phyloP scores from a whole-genome alignment of 2,329 filamentous ascomycete genomes.

The Aureobasidium sp. region DNA sequence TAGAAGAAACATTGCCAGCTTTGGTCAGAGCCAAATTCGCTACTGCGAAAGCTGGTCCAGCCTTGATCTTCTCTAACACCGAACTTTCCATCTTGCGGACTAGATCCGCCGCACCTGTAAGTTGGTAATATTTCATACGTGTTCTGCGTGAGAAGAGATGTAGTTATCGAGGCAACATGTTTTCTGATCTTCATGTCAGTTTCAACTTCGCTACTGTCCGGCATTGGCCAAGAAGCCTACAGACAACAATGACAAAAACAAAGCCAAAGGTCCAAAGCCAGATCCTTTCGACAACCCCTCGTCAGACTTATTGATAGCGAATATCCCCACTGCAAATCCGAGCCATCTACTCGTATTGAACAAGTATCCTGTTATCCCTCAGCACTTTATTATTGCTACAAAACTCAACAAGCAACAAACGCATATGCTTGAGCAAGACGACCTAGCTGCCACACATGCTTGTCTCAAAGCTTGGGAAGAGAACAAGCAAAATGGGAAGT shows the following conservation, averaged over 20 bases:
- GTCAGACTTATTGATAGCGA: conserved; percentile 58
- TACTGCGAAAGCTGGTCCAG: conserved; percentile 37
- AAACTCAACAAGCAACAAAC: conserved; percentile 70
- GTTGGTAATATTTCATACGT: not conserved
- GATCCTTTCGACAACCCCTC: conserved; percentile 73
- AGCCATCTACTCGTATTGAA: conserved; percentile 74
- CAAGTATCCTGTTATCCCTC: conserved; percentile 76
- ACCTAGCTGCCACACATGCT: conserved; percentile 67
- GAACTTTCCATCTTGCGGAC: conserved; percentile 39
- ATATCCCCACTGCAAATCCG: conserved; percentile 45
- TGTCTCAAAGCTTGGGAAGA: conserved; percentile 66
- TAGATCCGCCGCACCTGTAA: conserved; percentile 15
- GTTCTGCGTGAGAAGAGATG: not conserved
- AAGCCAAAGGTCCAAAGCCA: conserved; percentile 43
- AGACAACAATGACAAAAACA: conserved; percentile 40
- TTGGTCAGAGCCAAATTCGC: conserved; percentile 43
- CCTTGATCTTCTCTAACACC: conserved; percentile 44
- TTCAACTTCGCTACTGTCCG: conserved; percentile 78
- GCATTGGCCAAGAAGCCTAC: conserved; percentile 71
- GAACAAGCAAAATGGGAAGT: conserved; percentile 25
- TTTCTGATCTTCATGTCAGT: conserved; percentile 50
- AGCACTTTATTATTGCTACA: conserved; percentile 79
- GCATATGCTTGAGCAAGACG: conserved; percentile 64
- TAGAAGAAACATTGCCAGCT: conserved; percentile 21
- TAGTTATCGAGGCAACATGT: not conserved